Base-by-base conservation (phyloP, 2,329 filamentous ascomycete genomes). In the Tolypocladium tundrense region DNA sequence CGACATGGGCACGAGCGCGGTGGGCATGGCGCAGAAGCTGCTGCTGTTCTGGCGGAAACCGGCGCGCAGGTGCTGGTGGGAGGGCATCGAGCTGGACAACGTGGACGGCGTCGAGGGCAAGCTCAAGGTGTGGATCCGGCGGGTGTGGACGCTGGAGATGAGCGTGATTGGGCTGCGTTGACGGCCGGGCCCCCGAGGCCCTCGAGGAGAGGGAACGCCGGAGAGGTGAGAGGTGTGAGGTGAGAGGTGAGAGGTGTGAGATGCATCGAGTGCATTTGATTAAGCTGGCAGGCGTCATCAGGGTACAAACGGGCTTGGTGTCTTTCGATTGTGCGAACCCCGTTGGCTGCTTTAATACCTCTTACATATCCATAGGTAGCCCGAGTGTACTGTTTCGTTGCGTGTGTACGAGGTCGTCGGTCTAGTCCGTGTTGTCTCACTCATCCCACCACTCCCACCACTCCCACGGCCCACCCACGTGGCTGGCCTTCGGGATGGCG, bases 81-180 rank as follows among this genome's bases (percentile, higher is more conserved):
- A 99, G 72, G 94, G 94, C 31, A 88, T 99, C 42, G 92, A 97
- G 72, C 79, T 99, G 51, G 85, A 94, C 21, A 81, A 90, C 63
- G 89, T 99, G 14, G 91, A 95, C 55, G 94, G 94, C 16, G 88
- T 97, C 9, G 85, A 96, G 55, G 93, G 92, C 56, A 90, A 87
- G 71, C 80, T 99, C 65, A 99, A 99, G 76, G 91, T 99, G 59
- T 99, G 94, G 94, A 97, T 99, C 71, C 83, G 94, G 69, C 84
- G 94, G 67, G 94, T 99, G 60, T 99, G 94, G 94, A 99, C 94
- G 60, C 81, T 99, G 59, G 94, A 99, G 79, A 99, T 99, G 90
- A 94, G 90, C 70, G 90, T 94, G 57, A 94, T 95, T 72, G 90
- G 90, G 58, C 79, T 95, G 65, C 87, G 55, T 21, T 59, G 58